Percentiles rank a stretch among this genome's conserved stretches.
These are phyloP conservation scores for Coemansia sp. DNA, from an alignment of 192 early-diverging fungal genomes.

Conservation along the genomic window DNA sequence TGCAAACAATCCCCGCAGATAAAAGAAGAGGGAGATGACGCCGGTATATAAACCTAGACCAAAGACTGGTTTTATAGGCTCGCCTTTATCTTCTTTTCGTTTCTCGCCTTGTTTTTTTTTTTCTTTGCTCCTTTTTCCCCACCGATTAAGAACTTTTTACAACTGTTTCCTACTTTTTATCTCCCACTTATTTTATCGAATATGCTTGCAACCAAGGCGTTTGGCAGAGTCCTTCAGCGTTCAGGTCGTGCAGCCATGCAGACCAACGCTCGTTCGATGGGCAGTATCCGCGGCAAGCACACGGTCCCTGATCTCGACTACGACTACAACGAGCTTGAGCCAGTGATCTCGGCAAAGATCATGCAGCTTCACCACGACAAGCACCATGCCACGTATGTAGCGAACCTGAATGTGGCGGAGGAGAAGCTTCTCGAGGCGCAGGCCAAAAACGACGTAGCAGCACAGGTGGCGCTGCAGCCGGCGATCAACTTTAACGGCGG, in stretches of 20 bases:
- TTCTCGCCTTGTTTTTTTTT: not conserved
- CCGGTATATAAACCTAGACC: no score
- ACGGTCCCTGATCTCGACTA: constrained; percentile 87
- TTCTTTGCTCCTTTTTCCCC: not conserved
- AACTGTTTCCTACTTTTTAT: not conserved
- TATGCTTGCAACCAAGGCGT: constrained; percentile 5
- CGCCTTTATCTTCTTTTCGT: not conserved
- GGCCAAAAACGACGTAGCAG: constrained; percentile 64
- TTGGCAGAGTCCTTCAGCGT: not conserved
- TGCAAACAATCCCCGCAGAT: not conserved
- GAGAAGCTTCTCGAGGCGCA: constrained; percentile 79
- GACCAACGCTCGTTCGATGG: not conserved
- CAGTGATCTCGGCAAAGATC: constrained; percentile 88
- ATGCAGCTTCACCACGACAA: constrained; percentile 93
- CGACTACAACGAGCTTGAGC: constrained; percentile 85
- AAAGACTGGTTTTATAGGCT: no score
- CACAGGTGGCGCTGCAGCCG: constrained; percentile 74
- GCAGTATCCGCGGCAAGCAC: constrained; percentile 58
- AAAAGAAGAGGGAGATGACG: no score
- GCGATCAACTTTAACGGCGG: constrained; percentile 92
- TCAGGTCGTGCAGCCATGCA: not conserved
- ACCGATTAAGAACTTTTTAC: not conserved
- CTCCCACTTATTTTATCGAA: not conserved
- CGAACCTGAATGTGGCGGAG: constrained; percentile 82
- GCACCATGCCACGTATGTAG: constrained; percentile 94